A percentile compares a stretch with the other conserved stretches of the same genome.
Evolutionary conservation across 805 yeast species (phyloP).

Genomic region (Ogataea naganishii): DNA sequence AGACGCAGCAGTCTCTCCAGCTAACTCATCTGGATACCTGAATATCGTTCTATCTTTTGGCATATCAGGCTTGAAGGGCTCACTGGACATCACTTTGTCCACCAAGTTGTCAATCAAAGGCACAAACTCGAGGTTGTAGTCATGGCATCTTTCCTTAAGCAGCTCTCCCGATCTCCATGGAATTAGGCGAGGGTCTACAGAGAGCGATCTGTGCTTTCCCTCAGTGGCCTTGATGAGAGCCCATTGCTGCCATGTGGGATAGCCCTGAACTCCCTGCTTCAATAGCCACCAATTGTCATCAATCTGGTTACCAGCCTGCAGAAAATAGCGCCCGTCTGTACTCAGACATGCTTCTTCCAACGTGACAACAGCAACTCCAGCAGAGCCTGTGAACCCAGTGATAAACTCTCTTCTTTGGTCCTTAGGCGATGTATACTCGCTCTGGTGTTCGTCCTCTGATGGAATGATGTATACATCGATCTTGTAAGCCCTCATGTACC

Average conservation of each 20-base stretch:
- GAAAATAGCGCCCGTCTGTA: slow-evolving; percentile 91
- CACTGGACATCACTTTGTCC: slow-evolving; percentile 60
- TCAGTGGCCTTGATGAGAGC: slow-evolving; percentile 45
- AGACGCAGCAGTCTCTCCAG: slow-evolving; percentile 30
- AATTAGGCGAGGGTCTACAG: slow-evolving; percentile 77
- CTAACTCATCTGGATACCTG: slow-evolving; percentile 27
- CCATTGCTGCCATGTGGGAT: slow-evolving; percentile 77
- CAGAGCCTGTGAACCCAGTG: slow-evolving; percentile 86
- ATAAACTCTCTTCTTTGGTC: slow-evolving; percentile 82
- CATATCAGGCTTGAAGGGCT: slow-evolving; percentile 8
- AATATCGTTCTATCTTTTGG: slow-evolving; percentile 20
- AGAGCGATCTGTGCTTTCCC: slow-evolving; percentile 45
- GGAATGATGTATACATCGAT: slow-evolving; percentile 47
- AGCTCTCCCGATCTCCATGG: slow-evolving; percentile 37
- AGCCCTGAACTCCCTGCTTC: slow-evolving; percentile 69
- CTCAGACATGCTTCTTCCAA: slow-evolving; percentile 62
- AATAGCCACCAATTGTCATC: slow-evolving; percentile 73
- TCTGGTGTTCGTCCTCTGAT: slow-evolving; percentile 89
- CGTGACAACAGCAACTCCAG: slow-evolving; percentile 86
- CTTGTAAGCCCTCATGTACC: slow-evolving; percentile 33
- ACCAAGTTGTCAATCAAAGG: slow-evolving; percentile 59
- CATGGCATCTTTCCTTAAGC: slow-evolving; percentile 24
- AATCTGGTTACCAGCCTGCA: slow-evolving; percentile 81
- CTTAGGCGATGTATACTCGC: slow-evolving; percentile 75
- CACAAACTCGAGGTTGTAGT: slow-evolving; percentile 33